Evolutionary conservation across 306 rosid genomes (phyloP), one percentile per base, ranked within the genome.

Genomic region (Betula pendula): DNA sequence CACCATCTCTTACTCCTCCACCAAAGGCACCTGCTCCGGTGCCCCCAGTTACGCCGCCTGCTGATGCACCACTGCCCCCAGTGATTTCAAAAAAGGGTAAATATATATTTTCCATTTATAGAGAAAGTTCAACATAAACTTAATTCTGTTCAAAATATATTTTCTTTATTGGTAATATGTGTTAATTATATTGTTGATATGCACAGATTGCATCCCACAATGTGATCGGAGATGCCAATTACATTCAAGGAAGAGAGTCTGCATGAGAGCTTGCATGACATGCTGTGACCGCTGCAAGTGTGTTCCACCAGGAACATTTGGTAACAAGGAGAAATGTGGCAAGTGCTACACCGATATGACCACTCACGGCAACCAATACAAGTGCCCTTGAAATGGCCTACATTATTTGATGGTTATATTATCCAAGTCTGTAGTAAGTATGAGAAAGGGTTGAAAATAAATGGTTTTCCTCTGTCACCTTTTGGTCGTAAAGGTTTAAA

Each of bases 281-380:
- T 94, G 98, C 59, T 94, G 98, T 75, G 84, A 80, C 29, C 87
- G 98, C 6, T 94, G 98, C 97, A 88, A 70, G 76, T 94, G 98
- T 71, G 97, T 94, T 1, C 98, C 98, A 0, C 98, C 98, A 10
- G 98, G 98, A 59, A 90, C 98, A 17, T 94, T 31, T 6, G 98
- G 98, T 4, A 94, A 92, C 88, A 68, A 86, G 15, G 95, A 90
- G 81, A 85, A 76, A 17, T 94, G 98, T 70, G 98, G 98, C 80
- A 92, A 87, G 50, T 94, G 98, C 79, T 94, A 92, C 89, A 89
- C 97, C 68, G 89, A 82, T 0, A 90, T 92, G 97, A 27, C 80
- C 48, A 94, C 97, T 74, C 98, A 82, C 3, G 90, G 95, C 78
- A 79, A 84, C 82, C 78, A 55, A 84, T 0, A 0, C 81, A 92